phyloP scores from a whole-genome alignment of 2,329 filamentous ascomycete genomes.

The Domatiomyces catenatus region DNA sequence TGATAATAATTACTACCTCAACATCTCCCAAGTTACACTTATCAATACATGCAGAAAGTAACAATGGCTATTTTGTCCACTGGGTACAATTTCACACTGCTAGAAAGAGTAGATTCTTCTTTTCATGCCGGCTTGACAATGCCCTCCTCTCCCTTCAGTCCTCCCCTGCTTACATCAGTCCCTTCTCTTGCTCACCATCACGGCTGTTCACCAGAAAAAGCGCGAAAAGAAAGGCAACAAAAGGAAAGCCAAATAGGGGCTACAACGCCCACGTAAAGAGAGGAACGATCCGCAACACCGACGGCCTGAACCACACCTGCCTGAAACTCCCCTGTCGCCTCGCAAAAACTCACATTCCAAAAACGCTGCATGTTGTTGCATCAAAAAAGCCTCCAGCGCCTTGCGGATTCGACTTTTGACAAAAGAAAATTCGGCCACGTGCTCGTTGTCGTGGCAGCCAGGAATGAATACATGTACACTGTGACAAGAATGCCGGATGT shows the following conservation, averaged over 20 bases:
- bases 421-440: slow-evolving; percentile 9
- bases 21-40: no score
- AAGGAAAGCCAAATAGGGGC: background rate
- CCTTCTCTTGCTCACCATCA: background rate
- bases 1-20: no score
- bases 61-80: background rate
- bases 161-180: background rate
- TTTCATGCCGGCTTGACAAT: background rate
- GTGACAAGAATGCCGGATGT: slow-evolving; percentile 1
- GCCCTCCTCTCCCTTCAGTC: background rate
- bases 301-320: no score
- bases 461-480: slow-evolving; percentile 4
- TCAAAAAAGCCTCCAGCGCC: slow-evolving; percentile 11
- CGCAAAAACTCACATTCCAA: background rate
- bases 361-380: background rate
- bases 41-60: background rate
- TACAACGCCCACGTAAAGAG: background rate
- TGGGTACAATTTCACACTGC: background rate
- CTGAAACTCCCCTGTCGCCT: background rate
- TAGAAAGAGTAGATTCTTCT: background rate
- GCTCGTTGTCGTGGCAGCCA: slow-evolving; percentile 9
- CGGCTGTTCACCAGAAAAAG: background rate
- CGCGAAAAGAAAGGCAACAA: background rate
- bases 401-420: slow-evolving; percentile 9
- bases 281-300: background rate